These are phyloP conservation scores for Botrytis porri DNA, from an alignment of 2,329 filamentous ascomycete genomes.

Conservation along the genomic window DNA sequence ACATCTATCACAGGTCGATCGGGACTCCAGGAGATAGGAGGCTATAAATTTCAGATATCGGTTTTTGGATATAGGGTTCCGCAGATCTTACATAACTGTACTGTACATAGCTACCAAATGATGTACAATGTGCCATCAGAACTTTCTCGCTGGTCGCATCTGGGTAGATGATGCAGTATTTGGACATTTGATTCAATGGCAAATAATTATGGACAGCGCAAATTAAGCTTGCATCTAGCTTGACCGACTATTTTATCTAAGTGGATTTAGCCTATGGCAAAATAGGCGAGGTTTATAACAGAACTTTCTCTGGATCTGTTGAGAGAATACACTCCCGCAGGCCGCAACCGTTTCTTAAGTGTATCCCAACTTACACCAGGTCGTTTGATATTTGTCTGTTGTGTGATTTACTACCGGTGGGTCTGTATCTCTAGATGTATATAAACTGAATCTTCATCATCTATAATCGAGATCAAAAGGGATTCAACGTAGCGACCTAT, in stretches of 20 bases:
- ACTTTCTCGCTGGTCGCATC: not conserved
- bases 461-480: no score
- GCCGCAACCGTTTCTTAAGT: no score
- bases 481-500: no score
- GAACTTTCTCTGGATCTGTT: not conserved
- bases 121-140: not conserved
- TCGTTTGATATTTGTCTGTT: no score
- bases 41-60: not conserved
- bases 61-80: not conserved
- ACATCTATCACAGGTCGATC: not conserved
- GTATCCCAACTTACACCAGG: no score
- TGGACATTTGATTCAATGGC: not conserved
- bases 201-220: not conserved
- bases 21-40: no score
- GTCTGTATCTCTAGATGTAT: no score
- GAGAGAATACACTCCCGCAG: no score
- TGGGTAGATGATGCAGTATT: not conserved
- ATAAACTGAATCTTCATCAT: no score
- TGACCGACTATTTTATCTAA: fast-evolving
- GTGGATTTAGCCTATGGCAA: not conserved
- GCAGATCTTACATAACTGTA: not conserved
- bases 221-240: not conserved
- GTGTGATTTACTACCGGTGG: no score
- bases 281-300: not conserved
- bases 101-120: not conserved